A percentile compares a stretch with the other conserved stretches of the same genome.
Conservation (phyloP, 2,329 filamentous ascomycete genomes). For the Phyllosticta citribraziliensis region DNA sequence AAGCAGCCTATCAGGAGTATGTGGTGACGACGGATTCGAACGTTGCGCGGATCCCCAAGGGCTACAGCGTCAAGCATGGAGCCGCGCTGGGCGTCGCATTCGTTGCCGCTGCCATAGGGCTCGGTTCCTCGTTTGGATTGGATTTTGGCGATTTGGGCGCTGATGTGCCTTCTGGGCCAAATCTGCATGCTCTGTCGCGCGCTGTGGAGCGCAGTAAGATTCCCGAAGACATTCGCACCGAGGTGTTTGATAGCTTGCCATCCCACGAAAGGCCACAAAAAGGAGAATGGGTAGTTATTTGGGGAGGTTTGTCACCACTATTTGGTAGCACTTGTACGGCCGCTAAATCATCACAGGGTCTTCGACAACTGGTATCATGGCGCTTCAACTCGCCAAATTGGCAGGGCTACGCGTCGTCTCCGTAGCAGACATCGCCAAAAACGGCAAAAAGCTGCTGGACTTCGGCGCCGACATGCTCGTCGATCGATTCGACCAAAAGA, state of each 20-base stretch:
- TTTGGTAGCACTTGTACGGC: not conserved
- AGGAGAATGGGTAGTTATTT: slow-evolving; percentile 64
- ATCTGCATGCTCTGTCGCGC: slow-evolving; percentile 46
- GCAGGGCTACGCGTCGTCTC: slow-evolving; percentile 55
- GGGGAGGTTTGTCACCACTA: slow-evolving; percentile 43
- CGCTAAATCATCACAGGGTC: slow-evolving; percentile 47
- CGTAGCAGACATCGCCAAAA: slow-evolving; percentile 57
- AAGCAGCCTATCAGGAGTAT: slow-evolving; percentile 64
- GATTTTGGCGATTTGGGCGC: slow-evolving; percentile 42
- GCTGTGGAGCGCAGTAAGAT: slow-evolving; percentile 39
- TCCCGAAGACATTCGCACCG: slow-evolving; percentile 51
- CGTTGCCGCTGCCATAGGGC: slow-evolving; percentile 55
- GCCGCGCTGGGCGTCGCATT: slow-evolving; percentile 62
- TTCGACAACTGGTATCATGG: slow-evolving; percentile 58
- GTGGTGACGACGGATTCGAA: slow-evolving; percentile 57
- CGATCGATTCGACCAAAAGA: slow-evolving; percentile 4
- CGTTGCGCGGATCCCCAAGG: slow-evolving; percentile 49
- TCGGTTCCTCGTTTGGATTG: slow-evolving; percentile 61
- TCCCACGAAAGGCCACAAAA: slow-evolving; percentile 43
- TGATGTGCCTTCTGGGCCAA: slow-evolving; percentile 40
- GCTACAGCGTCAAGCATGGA: slow-evolving; percentile 42
- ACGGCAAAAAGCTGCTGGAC: slow-evolving; percentile 30
- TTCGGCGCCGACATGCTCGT: slow-evolving; percentile 10
- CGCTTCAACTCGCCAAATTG: slow-evolving; percentile 58
- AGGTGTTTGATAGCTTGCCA: slow-evolving; percentile 49